phyloP scores from a whole-genome alignment of 805 yeast genomes.

The Starmerella ratchasimensis region DNA sequence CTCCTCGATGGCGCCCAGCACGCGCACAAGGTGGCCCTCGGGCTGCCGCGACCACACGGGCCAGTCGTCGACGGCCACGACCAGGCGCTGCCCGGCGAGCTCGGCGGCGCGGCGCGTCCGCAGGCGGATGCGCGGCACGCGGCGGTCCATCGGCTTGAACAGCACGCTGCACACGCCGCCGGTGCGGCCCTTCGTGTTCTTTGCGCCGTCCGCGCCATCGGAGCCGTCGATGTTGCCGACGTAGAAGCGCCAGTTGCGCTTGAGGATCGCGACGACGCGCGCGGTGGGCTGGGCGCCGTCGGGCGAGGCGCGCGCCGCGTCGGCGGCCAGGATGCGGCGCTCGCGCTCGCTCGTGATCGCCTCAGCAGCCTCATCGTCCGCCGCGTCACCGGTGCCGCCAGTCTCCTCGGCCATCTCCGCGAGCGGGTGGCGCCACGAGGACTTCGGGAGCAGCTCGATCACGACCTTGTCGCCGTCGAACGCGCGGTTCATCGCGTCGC shows the following conservation, averaged over 20 bases:
- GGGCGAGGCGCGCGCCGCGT: constrained; percentile 37
- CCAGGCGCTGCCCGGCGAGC: constrained; percentile 77
- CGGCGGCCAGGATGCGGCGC: constrained; percentile 57
- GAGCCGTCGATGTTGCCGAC: constrained; percentile 83
- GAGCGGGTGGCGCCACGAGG: constrained; percentile 80
- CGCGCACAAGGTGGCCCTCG: constrained; percentile 85
- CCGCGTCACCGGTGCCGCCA: constrained; percentile 39
- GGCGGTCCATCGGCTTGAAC: constrained; percentile 76
- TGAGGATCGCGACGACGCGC: constrained; percentile 69
- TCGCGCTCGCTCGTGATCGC: constrained; percentile 53
- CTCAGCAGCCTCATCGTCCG: constrained; percentile 32
- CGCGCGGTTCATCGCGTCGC: constrained; percentile 74
- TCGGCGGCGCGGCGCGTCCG: constrained; percentile 76
- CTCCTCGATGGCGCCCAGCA: constrained; percentile 79
- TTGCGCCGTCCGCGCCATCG: no score
- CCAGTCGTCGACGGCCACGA: constrained; percentile 90
- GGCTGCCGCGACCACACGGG: constrained; percentile 71
- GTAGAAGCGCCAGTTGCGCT: constrained; percentile 90
- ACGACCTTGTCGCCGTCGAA: constrained; percentile 87
- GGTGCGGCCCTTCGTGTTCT: constrained; percentile 35
- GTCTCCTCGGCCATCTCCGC: constrained; percentile 66
- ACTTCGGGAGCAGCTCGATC: constrained; percentile 73
- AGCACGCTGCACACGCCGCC: constrained; percentile 67
- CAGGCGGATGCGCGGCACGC: constrained; percentile 75
- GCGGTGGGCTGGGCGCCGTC: constrained; percentile 74